Evolutionary conservation across 2,329 filamentous ascomycete species (phyloP).

Genomic region (Scytalidium lignicola): DNA sequence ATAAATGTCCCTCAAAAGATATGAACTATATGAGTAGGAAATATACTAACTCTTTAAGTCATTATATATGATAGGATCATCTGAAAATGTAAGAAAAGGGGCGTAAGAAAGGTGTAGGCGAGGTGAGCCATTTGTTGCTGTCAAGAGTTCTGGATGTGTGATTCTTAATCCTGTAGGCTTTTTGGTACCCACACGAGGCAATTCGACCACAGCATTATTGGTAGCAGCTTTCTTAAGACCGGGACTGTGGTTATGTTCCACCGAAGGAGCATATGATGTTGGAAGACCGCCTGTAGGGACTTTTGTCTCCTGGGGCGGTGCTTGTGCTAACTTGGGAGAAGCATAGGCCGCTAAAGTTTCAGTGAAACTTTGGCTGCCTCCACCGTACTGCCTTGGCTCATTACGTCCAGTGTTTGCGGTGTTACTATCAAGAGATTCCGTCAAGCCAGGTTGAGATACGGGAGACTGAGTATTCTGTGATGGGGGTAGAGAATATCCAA

Average conservation of each 20-base stretch:
- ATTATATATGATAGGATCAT: constrained; percentile 17
- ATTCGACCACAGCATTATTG: no score
- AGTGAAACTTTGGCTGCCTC: not conserved
- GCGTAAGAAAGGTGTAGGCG: constrained; percentile 20
- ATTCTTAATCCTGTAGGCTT: not conserved
- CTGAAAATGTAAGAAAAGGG: constrained; percentile 20
- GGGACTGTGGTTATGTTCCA: not conserved
- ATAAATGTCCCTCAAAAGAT: not conserved
- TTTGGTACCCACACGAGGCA: not conserved
- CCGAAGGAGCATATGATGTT: not conserved
- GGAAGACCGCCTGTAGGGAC: not conserved
- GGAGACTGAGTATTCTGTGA: not conserved
- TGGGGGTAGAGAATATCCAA: not conserved
- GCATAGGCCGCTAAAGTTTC: not conserved
- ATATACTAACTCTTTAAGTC: constrained; percentile 24
- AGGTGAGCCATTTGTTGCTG: constrained; percentile 14
- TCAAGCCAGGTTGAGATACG: not conserved
- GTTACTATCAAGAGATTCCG: not conserved
- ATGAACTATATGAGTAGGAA: not conserved
- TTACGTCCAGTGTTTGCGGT: not conserved
- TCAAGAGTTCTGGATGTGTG: constrained; percentile 18
- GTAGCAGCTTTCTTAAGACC: not conserved
- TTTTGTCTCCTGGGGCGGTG: not conserved
- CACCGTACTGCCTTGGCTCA: not conserved
- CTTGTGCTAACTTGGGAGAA: not conserved